These are phyloP conservation scores for Vitellaria paradoxa DNA, from an alignment of 179 eudicot species.

Conservation along the genomic window DNA sequence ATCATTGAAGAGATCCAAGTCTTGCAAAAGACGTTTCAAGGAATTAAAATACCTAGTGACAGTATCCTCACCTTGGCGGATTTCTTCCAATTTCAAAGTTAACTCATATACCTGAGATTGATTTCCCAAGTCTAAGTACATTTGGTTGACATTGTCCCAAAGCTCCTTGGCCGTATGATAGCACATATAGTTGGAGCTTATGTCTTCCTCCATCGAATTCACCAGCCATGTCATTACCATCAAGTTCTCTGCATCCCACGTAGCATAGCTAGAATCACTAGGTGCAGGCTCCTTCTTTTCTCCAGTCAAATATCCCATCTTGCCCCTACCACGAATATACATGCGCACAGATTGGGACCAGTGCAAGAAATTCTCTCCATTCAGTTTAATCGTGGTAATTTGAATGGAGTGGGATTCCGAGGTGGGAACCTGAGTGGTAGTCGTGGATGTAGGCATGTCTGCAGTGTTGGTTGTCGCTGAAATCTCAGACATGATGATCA, in stretches of 20 bases:
- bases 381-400: not conserved
- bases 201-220: not conserved
- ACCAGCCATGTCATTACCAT: not conserved
- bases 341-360: not conserved
- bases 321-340: not conserved
- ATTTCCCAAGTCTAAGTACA: no score
- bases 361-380: not conserved
- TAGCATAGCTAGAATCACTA: not conserved
- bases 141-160: no score
- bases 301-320: not conserved
- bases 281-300: not conserved
- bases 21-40: no score
- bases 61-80: no score
- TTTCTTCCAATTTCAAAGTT: no score
- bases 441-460: no score
- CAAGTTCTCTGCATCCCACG: not conserved
- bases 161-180: not conserved
- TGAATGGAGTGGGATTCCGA: not conserved
- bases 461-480: no score
- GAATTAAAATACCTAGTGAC: no score
- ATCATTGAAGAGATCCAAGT: no score
- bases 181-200: not conserved
- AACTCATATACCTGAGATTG: no score
- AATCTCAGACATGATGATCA: no score
- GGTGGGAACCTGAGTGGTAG: no score